Base-by-base conservation (phyloP, 1,139 yeast genomes). In the Hyphopichia khmerensis region DNA sequence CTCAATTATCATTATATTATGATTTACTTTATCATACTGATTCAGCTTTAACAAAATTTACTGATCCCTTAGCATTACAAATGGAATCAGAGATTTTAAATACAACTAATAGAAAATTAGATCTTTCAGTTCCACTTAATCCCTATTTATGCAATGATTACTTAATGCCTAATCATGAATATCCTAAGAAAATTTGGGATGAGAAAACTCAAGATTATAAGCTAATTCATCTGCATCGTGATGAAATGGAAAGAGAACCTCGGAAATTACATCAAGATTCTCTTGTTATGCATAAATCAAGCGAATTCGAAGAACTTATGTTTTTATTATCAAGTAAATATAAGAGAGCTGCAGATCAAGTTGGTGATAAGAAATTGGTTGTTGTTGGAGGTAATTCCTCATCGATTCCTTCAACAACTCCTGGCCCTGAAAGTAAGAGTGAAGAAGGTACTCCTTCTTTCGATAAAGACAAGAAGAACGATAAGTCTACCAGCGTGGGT, bases 271-370 rank as follows among this genome's bases (percentile, higher is more conserved):
- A 72, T 47, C 75, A 68, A 48, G 79, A 73, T 44, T 76, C 70
- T 52, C 55, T 72, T 54, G 64, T 70, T 4, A 53, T 72, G 50
- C 96, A 88, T 56, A 87, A 87, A 54, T 84, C 87, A 31, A 82
- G 91, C 2, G 95, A 90, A 50, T 90, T 87, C 63, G 98, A 93
- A 63, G 96, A 88, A 59, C 73, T 90, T 57, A 91, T 93, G 98
- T 64, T 72, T 44, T 62, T 73, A 39, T 60, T 73, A 40, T 70
- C 77, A 2, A 69, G 65, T 51, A 72, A 69, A 47, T 66, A 67
- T 51, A 69, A 63, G 46, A 60, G 63, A 40, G 53, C 64, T 11
- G 77, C 72, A 40, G 75, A 71, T 42, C 51, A 64, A 4, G 60
- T 60, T 38, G 41, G 41, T 14, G 76, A 68, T 30, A 67, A 68